Conservation (phyloP, 805 yeast genomes). For the Ogataea wickerhamii region DNA sequence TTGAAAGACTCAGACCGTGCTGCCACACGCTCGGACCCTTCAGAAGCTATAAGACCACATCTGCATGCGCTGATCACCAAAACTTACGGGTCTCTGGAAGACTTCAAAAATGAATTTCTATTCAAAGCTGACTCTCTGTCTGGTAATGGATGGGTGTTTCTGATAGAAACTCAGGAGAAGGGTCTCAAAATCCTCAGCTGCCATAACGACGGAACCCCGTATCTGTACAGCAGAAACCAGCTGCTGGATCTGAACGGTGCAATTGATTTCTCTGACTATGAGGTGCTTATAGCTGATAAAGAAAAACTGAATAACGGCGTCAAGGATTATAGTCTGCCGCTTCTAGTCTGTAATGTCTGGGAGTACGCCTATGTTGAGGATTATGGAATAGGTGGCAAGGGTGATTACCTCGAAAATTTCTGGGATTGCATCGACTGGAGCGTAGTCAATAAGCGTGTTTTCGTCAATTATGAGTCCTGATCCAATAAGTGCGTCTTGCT, state of each 20-base stretch:
- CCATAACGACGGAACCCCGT: conserved; percentile 78
- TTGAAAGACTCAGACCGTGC: conserved; percentile 30
- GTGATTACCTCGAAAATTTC: conserved; percentile 67
- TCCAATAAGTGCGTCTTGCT: background rate
- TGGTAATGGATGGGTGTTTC: conserved; percentile 75
- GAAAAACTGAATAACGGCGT: conserved; percentile 29
- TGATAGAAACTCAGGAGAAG: conserved; percentile 65
- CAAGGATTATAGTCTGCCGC: conserved; percentile 65
- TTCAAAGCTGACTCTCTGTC: conserved; percentile 47
- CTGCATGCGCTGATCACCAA: conserved; percentile 33
- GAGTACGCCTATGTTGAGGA: conserved; percentile 84
- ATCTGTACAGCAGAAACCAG: conserved; percentile 66
- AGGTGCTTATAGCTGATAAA: conserved; percentile 38
- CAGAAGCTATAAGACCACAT: conserved; percentile 23
- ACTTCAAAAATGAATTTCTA: conserved; percentile 48
- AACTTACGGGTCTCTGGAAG: conserved; percentile 43
- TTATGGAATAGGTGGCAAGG: conserved; percentile 75
- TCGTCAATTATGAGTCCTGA: conserved; percentile 19
- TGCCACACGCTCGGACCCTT: conserved; percentile 7
- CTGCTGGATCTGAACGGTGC: conserved; percentile 73
- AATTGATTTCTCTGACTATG: conserved; percentile 51
- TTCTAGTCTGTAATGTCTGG: conserved; percentile 81
- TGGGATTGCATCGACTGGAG: conserved; percentile 87
- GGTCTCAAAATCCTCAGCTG: conserved; percentile 50
- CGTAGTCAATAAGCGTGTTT: conserved; percentile 49